Evolutionary conservation across 768 basidiomycete genomes (phyloP), one percentile per base, ranked within the genome.

Genomic region (Collybia nuda): DNA sequence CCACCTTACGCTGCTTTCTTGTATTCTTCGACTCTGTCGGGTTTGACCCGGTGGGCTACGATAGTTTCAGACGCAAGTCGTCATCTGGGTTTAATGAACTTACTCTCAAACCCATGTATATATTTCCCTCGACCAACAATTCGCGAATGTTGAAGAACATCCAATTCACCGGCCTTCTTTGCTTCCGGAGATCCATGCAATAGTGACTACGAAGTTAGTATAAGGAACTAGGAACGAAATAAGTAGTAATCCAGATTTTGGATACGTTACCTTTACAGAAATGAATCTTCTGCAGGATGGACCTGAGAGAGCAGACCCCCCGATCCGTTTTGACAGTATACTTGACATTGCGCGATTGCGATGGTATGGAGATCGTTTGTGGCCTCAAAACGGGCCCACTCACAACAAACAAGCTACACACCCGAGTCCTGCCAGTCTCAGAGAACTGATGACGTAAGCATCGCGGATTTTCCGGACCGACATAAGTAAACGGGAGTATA

Each of bases 111-210:
- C 11, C 86, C 90, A 66, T 96, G 93, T 28, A 95, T 79, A 64
- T 94, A 95, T 77, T 98, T 98, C 40, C 94, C 93, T 51, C 96
- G 76, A 28, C 91, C 96, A 36, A 99, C 88, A 6, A 95, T 70
- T 59, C 84, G 80, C 2, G 92, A 94, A 66, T 98, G 94, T 62
- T 95, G 90, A 50, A 82, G 80, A 40, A 79, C 71, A 50, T 88
- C 86, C 32, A 82, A 69, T 44, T 90, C 89, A 36, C 93, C 90
- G 39, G 85, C 90, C 61, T 79, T 77, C 70, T 90, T 88, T 40
- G 95, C 95, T 62, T 93, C 86, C 40, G 85, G 85, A 24, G 92
- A 94, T n/a, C 97, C 97, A 68, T 98, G 94, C 51, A 99, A 73
- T 48, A 99, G 66, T 17, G 88, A 82, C 93, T 94, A 68, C 46